Base-by-base conservation (phyloP, 768 basidiomycete genomes). In the Tricholomella constricta region DNA sequence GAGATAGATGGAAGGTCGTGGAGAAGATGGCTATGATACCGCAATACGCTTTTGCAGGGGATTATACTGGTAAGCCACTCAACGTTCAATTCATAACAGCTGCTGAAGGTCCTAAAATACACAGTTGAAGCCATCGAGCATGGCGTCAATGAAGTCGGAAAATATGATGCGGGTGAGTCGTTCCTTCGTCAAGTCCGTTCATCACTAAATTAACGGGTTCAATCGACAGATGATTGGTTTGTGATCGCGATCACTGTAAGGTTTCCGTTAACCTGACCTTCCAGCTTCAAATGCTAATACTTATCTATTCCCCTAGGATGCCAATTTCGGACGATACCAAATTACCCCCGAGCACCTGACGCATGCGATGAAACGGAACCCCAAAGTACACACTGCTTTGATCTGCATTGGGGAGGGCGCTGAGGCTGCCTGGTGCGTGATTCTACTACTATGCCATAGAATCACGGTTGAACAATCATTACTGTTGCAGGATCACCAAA, bases 401-500 rank as follows among this genome's bases (percentile, higher is more conserved):
- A 80, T 88, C 27, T 86, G 85, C 59, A 86, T 88, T 38, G 85
- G 85, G 12, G 85, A 86, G 63, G 83, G 85, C 7, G 83, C 84
- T 4, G 85, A 86, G 58, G 78, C 81, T 20, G 56, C 78, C 11
- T 86, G 84, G 86, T 85, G 59, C 37, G 75, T 44, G 8, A 19
- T 14, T 17, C n/a, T 10, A 22, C 29, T 12, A 10, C 23, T 9
- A n/a, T 27, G 35, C 35, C 4, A 14, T 2, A 2, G 4, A 31
- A 19, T 19, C 11, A 31, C 14, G 6, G 4, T 36, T 14, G 5
- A 34, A 40, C 19, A 22, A 4, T 37, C n/a, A 14, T 7, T 38
- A 15, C 19, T 20, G 7, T 2, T 38, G 7, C 29, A 86, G 86
- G 84, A 77, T 86, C 17, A 78, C 83, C 3, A 79, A 82, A 65